Evolutionary conservation across 495 filamentous ascomycete genomes (phyloP).

Genomic region (Parathielavia appendiculata): DNA sequence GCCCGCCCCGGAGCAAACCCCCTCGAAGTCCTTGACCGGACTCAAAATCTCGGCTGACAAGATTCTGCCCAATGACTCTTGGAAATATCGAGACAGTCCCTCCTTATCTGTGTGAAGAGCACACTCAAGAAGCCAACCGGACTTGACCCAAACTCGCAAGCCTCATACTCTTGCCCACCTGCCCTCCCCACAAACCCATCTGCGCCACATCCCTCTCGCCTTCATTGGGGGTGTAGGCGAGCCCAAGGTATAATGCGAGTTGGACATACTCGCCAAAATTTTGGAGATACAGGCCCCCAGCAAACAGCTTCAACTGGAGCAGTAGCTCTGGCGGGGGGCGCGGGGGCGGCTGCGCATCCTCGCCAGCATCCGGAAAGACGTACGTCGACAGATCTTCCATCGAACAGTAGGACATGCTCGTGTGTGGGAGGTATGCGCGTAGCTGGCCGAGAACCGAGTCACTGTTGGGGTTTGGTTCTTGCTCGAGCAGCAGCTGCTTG

Average conservation of each 20-base stretch:
- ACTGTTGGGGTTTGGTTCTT: conserved; percentile 19
- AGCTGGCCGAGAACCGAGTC: conserved; percentile 25
- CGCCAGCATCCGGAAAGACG: conserved; percentile 25
- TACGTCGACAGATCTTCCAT: conserved; percentile 49
- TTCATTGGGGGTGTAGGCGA: conserved; percentile 25
- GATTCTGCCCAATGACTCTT: conserved; percentile 55
- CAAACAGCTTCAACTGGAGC: conserved; percentile 58
- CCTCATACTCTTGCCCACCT: conserved; percentile 22
- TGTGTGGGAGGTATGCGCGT: conserved; percentile 55
- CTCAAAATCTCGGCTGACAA: conserved; percentile 39
- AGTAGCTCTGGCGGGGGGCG: conserved; percentile 25
- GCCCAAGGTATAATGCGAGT: conserved; percentile 51
- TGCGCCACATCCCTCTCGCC: conserved; percentile 29
- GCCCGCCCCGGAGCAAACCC: too few species aligned
- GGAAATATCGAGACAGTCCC: conserved; percentile 45
- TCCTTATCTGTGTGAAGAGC: conserved; percentile 48
- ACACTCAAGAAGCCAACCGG: conserved; percentile 50
- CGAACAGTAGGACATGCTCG: conserved; percentile 37
- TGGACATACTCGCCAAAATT: conserved; percentile 49
- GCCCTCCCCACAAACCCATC: conserved; percentile 41
- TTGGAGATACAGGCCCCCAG: conserved; percentile 60
- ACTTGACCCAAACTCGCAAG: conserved; percentile 39
- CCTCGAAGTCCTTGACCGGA: conserved; percentile 23
- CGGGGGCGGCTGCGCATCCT: conserved; percentile 8
- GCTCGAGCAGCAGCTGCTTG: conserved; percentile 26